Percentiles rank a stretch among this genome's conserved stretches.
These are phyloP conservation scores for Globisporangium barbulae DNA, from an alignment of 352 stramenopile species.

Conservation along the genomic window DNA sequence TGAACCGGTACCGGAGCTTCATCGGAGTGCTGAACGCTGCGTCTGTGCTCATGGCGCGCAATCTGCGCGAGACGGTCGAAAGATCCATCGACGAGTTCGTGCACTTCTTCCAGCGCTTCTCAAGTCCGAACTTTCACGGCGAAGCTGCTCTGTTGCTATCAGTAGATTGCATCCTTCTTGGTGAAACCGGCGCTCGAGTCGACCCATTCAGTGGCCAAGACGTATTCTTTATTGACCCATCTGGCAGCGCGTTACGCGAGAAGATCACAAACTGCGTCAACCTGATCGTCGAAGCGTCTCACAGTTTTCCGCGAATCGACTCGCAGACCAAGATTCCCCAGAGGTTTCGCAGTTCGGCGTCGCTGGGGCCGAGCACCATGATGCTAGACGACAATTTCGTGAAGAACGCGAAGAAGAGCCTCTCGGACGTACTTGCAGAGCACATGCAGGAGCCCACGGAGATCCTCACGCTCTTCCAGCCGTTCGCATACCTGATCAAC, in stretches of 20 bases:
- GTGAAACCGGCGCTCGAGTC: slow-evolving; percentile 10
- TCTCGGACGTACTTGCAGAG: slow-evolving; percentile 48
- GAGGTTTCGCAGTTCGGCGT: slow-evolving; percentile 50
- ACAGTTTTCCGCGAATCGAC: slow-evolving; percentile 90
- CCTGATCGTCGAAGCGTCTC: slow-evolving; percentile 73
- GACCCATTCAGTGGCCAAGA: slow-evolving; percentile 21
- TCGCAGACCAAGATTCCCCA: slow-evolving; percentile 68
- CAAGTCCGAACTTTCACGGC: slow-evolving; percentile 37
- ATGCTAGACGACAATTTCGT: slow-evolving; percentile 75
- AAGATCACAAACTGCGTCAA: slow-evolving; percentile 64
- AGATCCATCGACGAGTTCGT: slow-evolving; percentile 72
- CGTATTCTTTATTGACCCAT: slow-evolving; percentile 62
- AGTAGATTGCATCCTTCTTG: slow-evolving; percentile 37
- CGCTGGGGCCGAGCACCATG: slow-evolving; percentile 86
- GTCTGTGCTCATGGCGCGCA: slow-evolving; percentile 88
- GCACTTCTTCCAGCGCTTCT: slow-evolving; percentile 76
- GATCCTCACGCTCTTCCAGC: slow-evolving; percentile 70
- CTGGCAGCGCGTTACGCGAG: slow-evolving; percentile 47
- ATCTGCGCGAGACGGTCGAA: slow-evolving; percentile 85
- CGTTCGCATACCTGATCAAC: slow-evolving; percentile 78
- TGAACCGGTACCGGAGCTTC: slow-evolving; percentile 47
- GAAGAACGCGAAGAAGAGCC: slow-evolving; percentile 54
- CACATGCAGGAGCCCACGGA: slow-evolving; percentile 67
- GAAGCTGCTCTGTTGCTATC: slow-evolving; percentile 62
- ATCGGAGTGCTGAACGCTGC: slow-evolving; percentile 76